phyloP scores from a whole-genome alignment of 169 alveolate genomes.

The Cryptosporidium ubiquitum region DNA sequence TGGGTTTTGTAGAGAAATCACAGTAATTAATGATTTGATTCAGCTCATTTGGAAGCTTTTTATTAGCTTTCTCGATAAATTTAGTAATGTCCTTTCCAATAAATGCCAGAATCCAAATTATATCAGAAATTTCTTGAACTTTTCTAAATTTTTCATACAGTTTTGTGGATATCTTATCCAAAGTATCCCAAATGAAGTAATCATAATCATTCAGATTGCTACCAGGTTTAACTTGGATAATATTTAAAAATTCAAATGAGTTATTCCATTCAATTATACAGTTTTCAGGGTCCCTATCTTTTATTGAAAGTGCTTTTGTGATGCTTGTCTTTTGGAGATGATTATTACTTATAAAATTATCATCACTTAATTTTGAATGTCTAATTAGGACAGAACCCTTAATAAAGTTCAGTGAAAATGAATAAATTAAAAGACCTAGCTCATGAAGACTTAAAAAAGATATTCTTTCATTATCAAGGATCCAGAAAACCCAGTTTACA shows the following conservation, averaged over 20 bases:
- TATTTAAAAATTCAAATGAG: neutral
- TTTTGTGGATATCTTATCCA: neutral
- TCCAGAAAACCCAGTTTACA: slow-evolving; percentile 23
- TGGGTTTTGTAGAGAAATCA: neutral
- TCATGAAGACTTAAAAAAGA: slow-evolving; percentile 11
- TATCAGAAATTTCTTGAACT: slow-evolving; percentile 12
- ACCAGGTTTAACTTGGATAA: neutral
- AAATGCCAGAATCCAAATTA: slow-evolving; percentile 27
- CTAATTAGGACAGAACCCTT: slow-evolving; percentile 35
- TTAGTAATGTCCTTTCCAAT: slow-evolving; percentile 42
- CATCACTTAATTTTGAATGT: neutral
- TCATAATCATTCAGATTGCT: neutral
- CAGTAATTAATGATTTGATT: neutral
- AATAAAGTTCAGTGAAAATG: slow-evolving; percentile 17
- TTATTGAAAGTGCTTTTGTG: slow-evolving; percentile 27
- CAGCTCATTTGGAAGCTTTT: neutral
- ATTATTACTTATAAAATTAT: neutral
- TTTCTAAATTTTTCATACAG: neutral
- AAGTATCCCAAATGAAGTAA: slow-evolving; percentile 31
- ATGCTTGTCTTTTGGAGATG: neutral
- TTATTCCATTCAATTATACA: slow-evolving; percentile 42
- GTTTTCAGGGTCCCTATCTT: slow-evolving; percentile 49
- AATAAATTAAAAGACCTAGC: neutral
- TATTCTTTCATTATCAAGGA: slow-evolving; percentile 8
- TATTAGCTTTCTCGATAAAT: neutral